Conservation (phyloP, 78 protist species). For the Monocercomonoides exilis region DNA sequence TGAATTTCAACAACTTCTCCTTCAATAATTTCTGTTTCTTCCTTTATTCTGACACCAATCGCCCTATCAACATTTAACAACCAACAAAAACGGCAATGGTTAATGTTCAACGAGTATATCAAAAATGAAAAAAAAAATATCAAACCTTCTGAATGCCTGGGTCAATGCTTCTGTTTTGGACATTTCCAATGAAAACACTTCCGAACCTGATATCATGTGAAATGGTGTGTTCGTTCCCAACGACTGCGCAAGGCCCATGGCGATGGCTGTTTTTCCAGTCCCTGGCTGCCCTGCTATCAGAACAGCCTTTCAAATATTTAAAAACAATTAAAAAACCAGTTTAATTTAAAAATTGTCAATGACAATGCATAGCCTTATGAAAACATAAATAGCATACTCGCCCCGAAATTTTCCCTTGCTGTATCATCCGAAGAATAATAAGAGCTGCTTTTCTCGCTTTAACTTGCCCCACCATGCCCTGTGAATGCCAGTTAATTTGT, state of each 20-base stretch:
- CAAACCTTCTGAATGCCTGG: constrained; percentile 80
- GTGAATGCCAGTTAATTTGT: constrained; percentile 64
- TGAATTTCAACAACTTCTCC: constrained; percentile 94
- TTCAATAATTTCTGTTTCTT: constrained; percentile 94
- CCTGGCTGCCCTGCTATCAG: constrained; percentile 95
- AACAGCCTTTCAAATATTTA: constrained; percentile 47
- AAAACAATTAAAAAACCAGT: too few species aligned
- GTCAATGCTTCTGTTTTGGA: constrained; percentile 93
- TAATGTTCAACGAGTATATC: too few species aligned
- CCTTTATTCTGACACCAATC: constrained; percentile 69
- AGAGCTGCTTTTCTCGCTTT: constrained; percentile 88
- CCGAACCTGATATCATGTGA: constrained; percentile 85
- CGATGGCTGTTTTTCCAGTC: constrained; percentile 97
- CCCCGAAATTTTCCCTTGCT: constrained; percentile 91
- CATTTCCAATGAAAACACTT: constrained; percentile 95
- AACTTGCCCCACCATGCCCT: constrained; percentile 95
- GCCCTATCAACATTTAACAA: background rate
- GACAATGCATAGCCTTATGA: too few species aligned
- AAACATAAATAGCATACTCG: constrained; percentile 43
- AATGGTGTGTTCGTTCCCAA: constrained; percentile 87
- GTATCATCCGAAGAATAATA: constrained; percentile 75
- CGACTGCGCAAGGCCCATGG: constrained; percentile 90
- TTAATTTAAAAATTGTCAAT: too few species aligned
- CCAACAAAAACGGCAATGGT: too few species aligned
- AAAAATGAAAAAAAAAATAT: background rate